Base-by-base conservation (phyloP, 208 protist genomes). In the Crithidia mellificae region DNA sequence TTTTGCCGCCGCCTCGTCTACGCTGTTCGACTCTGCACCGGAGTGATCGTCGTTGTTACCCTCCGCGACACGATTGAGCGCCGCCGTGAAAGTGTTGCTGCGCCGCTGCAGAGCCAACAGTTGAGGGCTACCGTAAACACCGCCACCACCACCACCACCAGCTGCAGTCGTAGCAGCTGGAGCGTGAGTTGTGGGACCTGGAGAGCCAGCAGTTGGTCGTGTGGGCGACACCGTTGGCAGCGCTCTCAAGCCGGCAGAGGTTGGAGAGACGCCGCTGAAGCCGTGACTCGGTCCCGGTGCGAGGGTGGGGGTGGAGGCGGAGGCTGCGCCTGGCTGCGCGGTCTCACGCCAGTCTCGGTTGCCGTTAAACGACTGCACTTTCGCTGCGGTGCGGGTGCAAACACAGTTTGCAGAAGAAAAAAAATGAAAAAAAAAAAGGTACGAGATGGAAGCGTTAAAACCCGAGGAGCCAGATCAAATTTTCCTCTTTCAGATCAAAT, bases 21-120 rank as follows among this genome's bases (percentile, higher is more conserved):
- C 1, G 2, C n/a, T 20, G 34, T 2, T 15, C n/a, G 59, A 55
- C 2, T 65, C 59, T 20, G 46, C 47, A 46, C 59, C 8, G 46
- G 44, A 44, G 59, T 55, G 12, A 27, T 65, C 59, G n/a, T 65
- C 47, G 46, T 15, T 34, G 0, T n/a, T n/a, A n/a, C 22, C 15
- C 5, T 65, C 59, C 3, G 12, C 25, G 11, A n/a, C 0, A 4
- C 46, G 47, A 20, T 6, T 25, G 4, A 32, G 59, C 20, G 5
- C 1, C 20, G 9, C 1, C 20, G 30, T 2, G 46, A 20, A 51
- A 19, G 7, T 27, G 19, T 30, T 50, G 59, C 14, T 22, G 59
- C 59, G 59, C 46, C 59, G 44, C 24, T 65, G 59, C 44, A 65
- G 32, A 4, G 44, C 46, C n/a, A n/a, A n/a, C 47, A 65, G 14